Evolutionary conservation across 2,329 filamentous ascomycete species (phyloP), one percentile per base, ranked within the genome.

Genomic region (Alternaria solani): DNA sequence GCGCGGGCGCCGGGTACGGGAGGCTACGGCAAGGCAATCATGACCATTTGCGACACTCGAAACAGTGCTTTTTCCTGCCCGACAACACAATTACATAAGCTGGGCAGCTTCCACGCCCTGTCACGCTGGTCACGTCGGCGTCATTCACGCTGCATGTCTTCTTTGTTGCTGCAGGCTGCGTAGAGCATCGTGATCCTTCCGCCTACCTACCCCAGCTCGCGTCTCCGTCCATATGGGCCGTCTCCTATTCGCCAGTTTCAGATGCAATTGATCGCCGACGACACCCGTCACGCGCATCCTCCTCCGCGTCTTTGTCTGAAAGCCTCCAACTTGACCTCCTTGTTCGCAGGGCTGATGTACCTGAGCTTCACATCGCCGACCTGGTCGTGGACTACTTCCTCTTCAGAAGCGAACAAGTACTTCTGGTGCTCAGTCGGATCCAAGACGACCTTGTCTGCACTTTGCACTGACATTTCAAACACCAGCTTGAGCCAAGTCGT

Each of bases 401-500:
- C 74, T 56, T 81, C 78, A 2, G 75, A 74, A 18, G 75, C 79
- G 73, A 78, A 83, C 2, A 76, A 46, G 56, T 73, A 79, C 3
- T 63, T 61, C 52, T 82, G 77, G 61, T 83, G 81, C 70, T 83
- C 81, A 9, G 73, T 56, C 4, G 79, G 76, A 55, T 82, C 79
- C 56, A 82, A 63, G 2, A 60, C 54, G 18, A 78, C 51, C 3
- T 42, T 46, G 12, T 63, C 61, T 3, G 64, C 30, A 11, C 66
- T 54, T 51, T 76, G 63, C 28, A 80, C 76, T 57, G 75, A 74
- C 30, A 78, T 74, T 44, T 76, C 67, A 39, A 79, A 78, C 11
- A 75, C 70, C 47, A 71, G 57, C 73, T 80, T 80, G 43, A 74
- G 62, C 77, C 79, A 81, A 20, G 54, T 66, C 23, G 51, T 62